Evolutionary conservation across 495 filamentous ascomycete species (phyloP).

Genomic region (Durotheca rogersii): DNA sequence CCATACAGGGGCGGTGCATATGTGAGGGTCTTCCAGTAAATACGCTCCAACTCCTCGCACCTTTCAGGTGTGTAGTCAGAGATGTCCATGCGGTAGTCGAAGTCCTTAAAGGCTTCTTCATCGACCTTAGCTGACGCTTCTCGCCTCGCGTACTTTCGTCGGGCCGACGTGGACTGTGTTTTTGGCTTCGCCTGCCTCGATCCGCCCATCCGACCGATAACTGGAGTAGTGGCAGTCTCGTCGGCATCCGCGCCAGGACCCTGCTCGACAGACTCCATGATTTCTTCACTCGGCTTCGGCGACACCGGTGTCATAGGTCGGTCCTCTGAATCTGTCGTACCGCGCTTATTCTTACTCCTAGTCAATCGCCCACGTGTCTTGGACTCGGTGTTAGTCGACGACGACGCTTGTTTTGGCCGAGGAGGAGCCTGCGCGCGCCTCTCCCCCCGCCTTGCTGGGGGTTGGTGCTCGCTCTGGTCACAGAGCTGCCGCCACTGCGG

Average conservation of each 20-base stretch:
- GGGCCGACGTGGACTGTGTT: conserved; percentile 57
- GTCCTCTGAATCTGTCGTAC: conserved; percentile 41
- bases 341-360: conserved; percentile 31
- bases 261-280: conserved; percentile 48
- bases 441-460: conserved; percentile 90
- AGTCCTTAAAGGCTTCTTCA: conserved; percentile 81
- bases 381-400: conserved; percentile 26
- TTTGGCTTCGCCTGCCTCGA: conserved; percentile 49
- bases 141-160: conserved; percentile 77
- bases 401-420: conserved; percentile 36
- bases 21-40: conserved; percentile 94
- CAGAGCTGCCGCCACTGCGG: conserved; percentile 93
- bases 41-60: conserved; percentile 88
- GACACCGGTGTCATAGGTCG: conserved; percentile 58
- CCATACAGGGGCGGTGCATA: conserved; percentile 95
- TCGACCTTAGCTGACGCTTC: conserved; percentile 74
- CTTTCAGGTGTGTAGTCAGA: conserved; percentile 86
- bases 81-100: conserved; percentile 82
- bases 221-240: conserved; percentile 45
- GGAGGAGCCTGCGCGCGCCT: conserved; percentile 67
- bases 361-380: conserved; percentile 45
- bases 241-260: conserved; percentile 50
- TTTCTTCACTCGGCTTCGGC: conserved; percentile 46
- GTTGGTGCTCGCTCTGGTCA: conserved; percentile 91
- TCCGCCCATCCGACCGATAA: conserved; percentile 44